A percentile compares a stretch with the other conserved stretches of the same genome.
Conservation (phyloP, 768 basidiomycete species). For the Rhodotorula graminis region DNA sequence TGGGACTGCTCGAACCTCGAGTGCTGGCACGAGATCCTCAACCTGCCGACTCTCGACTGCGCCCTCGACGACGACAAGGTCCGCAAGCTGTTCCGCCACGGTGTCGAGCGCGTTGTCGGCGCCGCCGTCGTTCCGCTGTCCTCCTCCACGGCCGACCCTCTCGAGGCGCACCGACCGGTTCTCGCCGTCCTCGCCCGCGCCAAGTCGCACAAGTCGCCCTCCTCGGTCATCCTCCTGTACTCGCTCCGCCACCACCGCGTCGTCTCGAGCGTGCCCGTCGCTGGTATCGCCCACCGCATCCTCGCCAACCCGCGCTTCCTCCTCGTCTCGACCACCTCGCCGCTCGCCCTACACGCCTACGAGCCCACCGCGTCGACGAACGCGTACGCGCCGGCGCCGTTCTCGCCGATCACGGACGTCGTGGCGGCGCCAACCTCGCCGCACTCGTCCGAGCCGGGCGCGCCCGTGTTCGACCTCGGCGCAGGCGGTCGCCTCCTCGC, state of each 20-base stretch:
- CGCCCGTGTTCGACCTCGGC: conserved; percentile 34
- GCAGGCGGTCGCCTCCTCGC: conserved; percentile 29
- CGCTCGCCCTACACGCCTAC: conserved; percentile 27
- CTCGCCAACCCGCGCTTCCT: neutral
- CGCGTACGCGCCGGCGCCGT: neutral
- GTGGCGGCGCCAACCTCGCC: conserved; percentile 5
- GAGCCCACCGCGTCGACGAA: neutral
- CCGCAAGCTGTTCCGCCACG: conserved; percentile 2
- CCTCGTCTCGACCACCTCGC: conserved; percentile 20
- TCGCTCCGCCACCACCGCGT: conserved; percentile 24
- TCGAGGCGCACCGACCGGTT: neutral
- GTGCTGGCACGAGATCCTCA: conserved; percentile 31
- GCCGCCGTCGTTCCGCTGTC: conserved; percentile 10
- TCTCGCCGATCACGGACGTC: conserved; percentile 27
- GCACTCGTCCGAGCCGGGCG: conserved; percentile 1
- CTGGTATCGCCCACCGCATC: conserved; percentile 22
- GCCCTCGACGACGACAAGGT: conserved; percentile 2
- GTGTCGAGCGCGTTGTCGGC: neutral
- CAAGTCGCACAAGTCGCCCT: neutral
- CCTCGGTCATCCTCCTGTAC: conserved; percentile 19
- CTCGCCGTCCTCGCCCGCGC: conserved; percentile 6
- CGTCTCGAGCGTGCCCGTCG: neutral
- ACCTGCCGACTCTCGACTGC: conserved; percentile 18
- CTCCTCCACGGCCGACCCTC: neutral
- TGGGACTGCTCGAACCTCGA: conserved; percentile 36